Conservation (phyloP, 805 yeast genomes). For the Naumovozyma castellii region DNA sequence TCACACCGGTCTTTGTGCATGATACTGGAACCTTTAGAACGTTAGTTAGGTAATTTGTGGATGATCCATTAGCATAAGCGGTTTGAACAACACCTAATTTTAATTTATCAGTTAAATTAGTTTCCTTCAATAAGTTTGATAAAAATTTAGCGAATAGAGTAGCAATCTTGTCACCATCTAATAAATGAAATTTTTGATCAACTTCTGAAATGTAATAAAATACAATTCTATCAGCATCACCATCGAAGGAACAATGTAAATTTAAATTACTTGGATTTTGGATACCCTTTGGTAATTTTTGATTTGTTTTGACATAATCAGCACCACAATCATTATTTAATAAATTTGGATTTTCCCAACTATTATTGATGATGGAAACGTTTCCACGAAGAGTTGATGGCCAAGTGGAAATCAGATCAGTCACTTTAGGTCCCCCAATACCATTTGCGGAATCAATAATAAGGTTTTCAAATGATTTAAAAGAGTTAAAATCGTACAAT, state of each 20-base stretch:
- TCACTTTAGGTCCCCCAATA: conserved; percentile 78
- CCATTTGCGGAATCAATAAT: conserved; percentile 92
- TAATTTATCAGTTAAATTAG: conserved; percentile 31
- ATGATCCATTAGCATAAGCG: conserved; percentile 93
- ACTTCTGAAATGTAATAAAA: conserved; percentile 48
- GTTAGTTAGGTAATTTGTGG: conserved; percentile 61
- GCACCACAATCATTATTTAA: conserved; percentile 87
- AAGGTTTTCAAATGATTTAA: conserved; percentile 27
- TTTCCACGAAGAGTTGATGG: conserved; percentile 19
- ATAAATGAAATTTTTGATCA: conserved; percentile 37
- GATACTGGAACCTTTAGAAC: conserved; percentile 64
- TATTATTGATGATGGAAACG: conserved; percentile 44
- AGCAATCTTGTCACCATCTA: conserved; percentile 93
- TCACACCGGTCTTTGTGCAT: conserved; percentile 93
- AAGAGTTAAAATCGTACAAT: conserved; percentile 10
- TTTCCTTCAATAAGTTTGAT: conserved; percentile 40
- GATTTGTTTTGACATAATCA: conserved; percentile 87
- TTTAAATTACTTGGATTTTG: conserved; percentile 31
- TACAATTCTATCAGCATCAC: conserved; percentile 93
- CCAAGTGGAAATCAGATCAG: conserved; percentile 34
- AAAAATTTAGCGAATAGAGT: conserved; percentile 70
- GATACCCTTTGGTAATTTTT: conserved; percentile 59
- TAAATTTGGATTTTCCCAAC: conserved; percentile 41
- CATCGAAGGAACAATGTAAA: conserved; percentile 81
- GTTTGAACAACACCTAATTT: conserved; percentile 87